Evolutionary conservation across 2,329 filamentous ascomycete species (phyloP), one percentile per base, ranked within the genome.

Genomic region (Aspergillus texensis): DNA sequence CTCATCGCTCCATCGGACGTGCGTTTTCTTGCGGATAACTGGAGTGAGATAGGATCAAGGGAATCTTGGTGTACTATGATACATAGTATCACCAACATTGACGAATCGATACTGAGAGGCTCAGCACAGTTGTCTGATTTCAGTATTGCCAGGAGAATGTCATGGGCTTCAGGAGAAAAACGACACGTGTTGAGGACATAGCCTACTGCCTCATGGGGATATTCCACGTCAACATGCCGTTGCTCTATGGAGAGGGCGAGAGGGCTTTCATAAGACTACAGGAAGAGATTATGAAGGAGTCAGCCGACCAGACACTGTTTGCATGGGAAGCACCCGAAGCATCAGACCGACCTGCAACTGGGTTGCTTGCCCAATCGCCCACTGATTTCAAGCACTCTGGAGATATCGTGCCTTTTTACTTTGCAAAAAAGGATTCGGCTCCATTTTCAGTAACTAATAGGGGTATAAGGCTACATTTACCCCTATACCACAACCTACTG

Each of bases 1-100:
- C 65, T 74, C 30, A 64, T 74, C 11, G 72, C 71, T 10, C 72
- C 72, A 5, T 52, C 43, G 14, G 34, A 62, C 46, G 63, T 74
- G n/a, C 46, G 52, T n/a, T 72, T 74, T 53, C 67, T 65, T 50
- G 58, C 53, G 12, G 6, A 50, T 36, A 28, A 60, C 24, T 63
- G 63, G 63, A 48, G 45, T 12, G 50, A 55, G n/a, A 57, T 62
- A 9, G 60, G 41, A 3, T 39, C 57, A 19, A 53, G 39, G 10
- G 32, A 59, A 12, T 34, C 30, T 16, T 34, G 30, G 45, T 26
- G 43, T 14, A 10, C 46, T 11, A n/a, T 28, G n/a, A 52, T 58
- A 16, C 41, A 41, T 6, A 30, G 30, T 2, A 41, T 60, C n/a
- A 60, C 57, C 16, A 36, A n/a, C 14, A 60, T 60, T 14, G 45